Base-by-base conservation (phyloP, 306 rosid species). In the Sphenostylis stenocarpa region DNA sequence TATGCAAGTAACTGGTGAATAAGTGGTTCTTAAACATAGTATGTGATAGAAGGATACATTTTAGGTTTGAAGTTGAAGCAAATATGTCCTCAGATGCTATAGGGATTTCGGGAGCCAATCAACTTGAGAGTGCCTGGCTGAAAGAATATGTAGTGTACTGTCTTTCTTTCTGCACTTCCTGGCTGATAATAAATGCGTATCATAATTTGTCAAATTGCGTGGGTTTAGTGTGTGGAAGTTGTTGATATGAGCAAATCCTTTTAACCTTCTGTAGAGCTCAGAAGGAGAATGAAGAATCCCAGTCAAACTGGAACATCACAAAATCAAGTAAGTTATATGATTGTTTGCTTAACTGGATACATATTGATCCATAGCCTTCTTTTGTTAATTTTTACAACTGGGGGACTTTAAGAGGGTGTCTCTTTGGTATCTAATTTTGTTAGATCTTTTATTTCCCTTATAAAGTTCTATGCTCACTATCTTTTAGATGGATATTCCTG, bases 231-330 rank as follows among this genome's bases (percentile, higher is more conserved):
- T 16, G 19, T 14, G 19, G 63, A 55, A 64, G 64, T 71, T 57
- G 60, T 36, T 81, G 77, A 52, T 57, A 76, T 53, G 66, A 78
- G 23, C 49, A 72, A 72, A 75, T 36, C 77, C 56, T 33, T n/a
- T 80, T 15, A 48, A 73, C 43, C 77, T 39, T 77, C 67, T 86
- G 84, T 77, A 96, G 99, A 89, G 43, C 88, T 92, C 83, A 86
- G 75, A 79, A 88, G 91, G 87, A 87, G 85, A 84, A 86, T 85
- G 64, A 81, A 85, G 45, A 85, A 86, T 78, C 86, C 86, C 74
- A 68, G 70, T 72, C 88, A 86, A 72, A 83, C 87, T 26, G 89
- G 84, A 78, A 68, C 90, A 53, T 88, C 91, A 33, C 74, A 73
- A 65, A 85, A 86, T 77, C 85, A 88, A 48, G 96, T 90, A 77